phyloP scores from a whole-genome alignment of 345 rosid species.

The Dipteronia dyeriana region DNA sequence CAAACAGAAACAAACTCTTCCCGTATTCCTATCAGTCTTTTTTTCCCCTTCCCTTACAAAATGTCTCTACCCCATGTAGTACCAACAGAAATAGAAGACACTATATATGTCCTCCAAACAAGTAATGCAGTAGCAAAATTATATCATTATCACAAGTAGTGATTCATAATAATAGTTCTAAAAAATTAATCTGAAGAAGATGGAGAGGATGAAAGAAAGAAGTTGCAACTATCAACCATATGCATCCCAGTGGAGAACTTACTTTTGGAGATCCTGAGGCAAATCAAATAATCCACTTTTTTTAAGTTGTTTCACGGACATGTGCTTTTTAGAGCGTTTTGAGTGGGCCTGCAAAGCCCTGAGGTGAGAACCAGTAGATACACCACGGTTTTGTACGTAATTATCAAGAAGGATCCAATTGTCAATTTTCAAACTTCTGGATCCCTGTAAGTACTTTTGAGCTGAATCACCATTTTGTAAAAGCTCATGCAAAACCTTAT shows the following conservation, averaged over 20 bases:
- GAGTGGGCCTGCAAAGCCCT: conserved; percentile 53
- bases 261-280: conserved; percentile 60
- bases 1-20: neutral
- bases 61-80: neutral
- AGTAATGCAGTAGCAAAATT: neutral
- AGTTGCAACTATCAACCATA: neutral
- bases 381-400: conserved; percentile 48
- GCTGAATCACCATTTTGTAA: conserved; percentile 82
- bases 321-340: conserved; percentile 75
- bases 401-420: conserved; percentile 86
- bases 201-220: neutral
- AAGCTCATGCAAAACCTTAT: conserved; percentile 67
- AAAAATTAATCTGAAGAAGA: neutral
- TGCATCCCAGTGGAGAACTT: conserved; percentile 24
- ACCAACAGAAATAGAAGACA: neutral
- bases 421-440: conserved; percentile 60
- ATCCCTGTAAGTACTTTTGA: conserved; percentile 75
- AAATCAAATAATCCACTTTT: conserved; percentile 56
- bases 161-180: neutral
- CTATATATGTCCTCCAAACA: neutral
- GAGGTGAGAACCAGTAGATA: conserved; percentile 40
- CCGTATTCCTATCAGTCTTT: neutral
- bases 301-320: conserved; percentile 80
- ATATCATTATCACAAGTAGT: neutral
- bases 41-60: neutral